Percentiles rank a stretch among this genome's conserved stretches.
phyloP scores from a whole-genome alignment of 176 grass and related monocot genomes.

The Leersia perrieri region DNA sequence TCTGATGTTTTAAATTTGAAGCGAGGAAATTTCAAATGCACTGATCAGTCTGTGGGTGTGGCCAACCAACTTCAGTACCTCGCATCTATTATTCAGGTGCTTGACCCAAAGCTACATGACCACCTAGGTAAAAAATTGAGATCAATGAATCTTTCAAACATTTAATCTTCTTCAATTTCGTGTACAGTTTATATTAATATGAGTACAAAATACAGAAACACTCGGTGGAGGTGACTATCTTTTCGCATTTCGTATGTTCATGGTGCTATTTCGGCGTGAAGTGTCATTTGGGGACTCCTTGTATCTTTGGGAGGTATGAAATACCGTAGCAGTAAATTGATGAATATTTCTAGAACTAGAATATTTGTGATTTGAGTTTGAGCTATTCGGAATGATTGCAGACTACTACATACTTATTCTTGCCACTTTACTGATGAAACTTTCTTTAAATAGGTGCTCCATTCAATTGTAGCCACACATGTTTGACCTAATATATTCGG shows the following conservation, averaged over 20 bases:
- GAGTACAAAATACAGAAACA: slow-evolving; percentile 55
- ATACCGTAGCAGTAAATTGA: slow-evolving; percentile 11
- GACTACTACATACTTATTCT: not conserved
- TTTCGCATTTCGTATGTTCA: slow-evolving; percentile 99
- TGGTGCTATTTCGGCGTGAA: slow-evolving; percentile 97
- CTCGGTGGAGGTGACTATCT: slow-evolving; percentile 98
- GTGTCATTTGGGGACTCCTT: slow-evolving; percentile 97
- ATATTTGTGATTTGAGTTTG: not conserved
- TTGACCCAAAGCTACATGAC: slow-evolving; percentile 96
- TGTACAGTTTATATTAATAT: slow-evolving; percentile 16
- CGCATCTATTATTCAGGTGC: slow-evolving; percentile 93
- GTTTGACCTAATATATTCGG: not conserved
- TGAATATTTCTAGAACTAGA: slow-evolving; percentile 22
- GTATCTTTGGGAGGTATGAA: slow-evolving; percentile 96
- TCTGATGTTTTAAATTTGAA: slow-evolving; percentile 59
- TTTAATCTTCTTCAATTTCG: slow-evolving; percentile 9
- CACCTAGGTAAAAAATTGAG: slow-evolving; percentile 68
- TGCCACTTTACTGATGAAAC: not conserved
- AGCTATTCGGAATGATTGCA: not conserved
- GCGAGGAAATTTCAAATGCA: slow-evolving; percentile 99
- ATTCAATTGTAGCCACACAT: not conserved
- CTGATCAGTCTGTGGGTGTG: slow-evolving; percentile 89
- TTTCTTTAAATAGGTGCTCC: slow-evolving; percentile 12
- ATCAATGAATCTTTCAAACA: not conserved
- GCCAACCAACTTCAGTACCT: slow-evolving; percentile 90